Evolutionary conservation across 179 eudicot genomes (phyloP).

Genomic region (Pouteria campechiana): DNA sequence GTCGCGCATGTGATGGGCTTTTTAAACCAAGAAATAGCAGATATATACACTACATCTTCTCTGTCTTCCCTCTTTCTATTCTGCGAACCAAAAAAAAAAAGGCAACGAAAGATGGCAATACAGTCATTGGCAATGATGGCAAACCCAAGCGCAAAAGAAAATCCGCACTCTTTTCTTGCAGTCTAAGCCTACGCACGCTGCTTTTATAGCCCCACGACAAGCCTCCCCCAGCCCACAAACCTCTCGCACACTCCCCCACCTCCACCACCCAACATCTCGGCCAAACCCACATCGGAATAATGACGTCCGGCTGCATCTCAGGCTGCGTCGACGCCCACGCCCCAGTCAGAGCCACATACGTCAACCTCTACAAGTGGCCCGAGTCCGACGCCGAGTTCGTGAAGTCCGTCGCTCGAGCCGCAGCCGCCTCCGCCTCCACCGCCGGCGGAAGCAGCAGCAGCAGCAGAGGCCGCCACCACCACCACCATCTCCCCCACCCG

Average conservation of each 20-base stretch:
- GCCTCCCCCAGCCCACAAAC: background rate
- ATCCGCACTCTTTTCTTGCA: conserved; percentile 24
- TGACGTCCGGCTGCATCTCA: conserved; percentile 55
- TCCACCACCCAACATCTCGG: background rate
- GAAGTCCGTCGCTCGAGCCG: conserved; percentile 25
- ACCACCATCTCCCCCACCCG: conserved; percentile 21
- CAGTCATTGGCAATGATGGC: no score
- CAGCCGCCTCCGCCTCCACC: conserved; percentile 8
- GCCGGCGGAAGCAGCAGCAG: conserved; percentile 13
- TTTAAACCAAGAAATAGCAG: no score
- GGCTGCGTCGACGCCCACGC: conserved; percentile 27
- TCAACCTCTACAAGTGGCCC: conserved; percentile 83
- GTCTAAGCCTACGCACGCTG: conserved; percentile 14
- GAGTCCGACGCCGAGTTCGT: conserved; percentile 78
- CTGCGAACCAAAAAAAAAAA: no score
- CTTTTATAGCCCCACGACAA: background rate
- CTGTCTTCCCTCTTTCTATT: no score
- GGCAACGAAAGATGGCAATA: no score
- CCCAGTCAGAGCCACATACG: conserved; percentile 56
- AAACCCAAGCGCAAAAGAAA: no score
- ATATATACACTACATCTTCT: no score
- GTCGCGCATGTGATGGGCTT: no score
- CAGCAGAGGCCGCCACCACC: conserved; percentile 14
- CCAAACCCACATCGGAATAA: background rate
- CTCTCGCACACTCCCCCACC: background rate